Evolutionary conservation across 2,329 filamentous ascomycete species (phyloP).

Genomic region (Ascosphaera aggregata): DNA sequence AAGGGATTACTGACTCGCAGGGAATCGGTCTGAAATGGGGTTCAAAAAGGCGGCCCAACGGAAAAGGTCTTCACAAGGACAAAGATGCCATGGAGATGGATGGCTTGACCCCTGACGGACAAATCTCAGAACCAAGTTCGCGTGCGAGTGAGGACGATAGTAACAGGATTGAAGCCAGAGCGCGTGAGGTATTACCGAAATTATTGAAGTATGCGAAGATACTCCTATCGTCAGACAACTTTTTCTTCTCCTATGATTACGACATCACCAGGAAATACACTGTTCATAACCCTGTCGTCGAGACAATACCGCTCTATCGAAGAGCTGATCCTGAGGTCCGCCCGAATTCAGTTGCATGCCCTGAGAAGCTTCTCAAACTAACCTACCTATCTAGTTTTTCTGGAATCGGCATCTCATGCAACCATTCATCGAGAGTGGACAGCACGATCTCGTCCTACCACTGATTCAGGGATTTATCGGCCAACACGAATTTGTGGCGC

Average conservation of each 20-base stretch:
- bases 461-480: slow-evolving; percentile 89
- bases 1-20: slow-evolving; percentile 1
- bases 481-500: slow-evolving; percentile 56
- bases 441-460: slow-evolving; percentile 50
- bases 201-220: slow-evolving; percentile 63
- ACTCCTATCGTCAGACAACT: slow-evolving; percentile 65
- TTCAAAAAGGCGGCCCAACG: no score
- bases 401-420: slow-evolving; percentile 65
- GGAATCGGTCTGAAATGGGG: background rate
- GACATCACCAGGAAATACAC: slow-evolving; percentile 53
- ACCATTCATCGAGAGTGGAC: slow-evolving; percentile 51
- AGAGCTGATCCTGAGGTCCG: slow-evolving; percentile 44
- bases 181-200: slow-evolving; percentile 49
- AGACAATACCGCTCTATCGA: slow-evolving; percentile 40
- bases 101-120: slow-evolving; percentile 4
- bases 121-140: no score
- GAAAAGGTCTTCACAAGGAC: no score
- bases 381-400: slow-evolving; percentile 45
- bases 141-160: no score
- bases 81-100: slow-evolving; percentile 6
- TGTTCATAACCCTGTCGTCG: slow-evolving; percentile 16
- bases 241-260: slow-evolving; percentile 88
- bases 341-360: no score
- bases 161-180: slow-evolving; percentile 16
- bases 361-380: no score